Base-by-base conservation (phyloP, 139 green algal species). In the Coelastrella sp. region DNA sequence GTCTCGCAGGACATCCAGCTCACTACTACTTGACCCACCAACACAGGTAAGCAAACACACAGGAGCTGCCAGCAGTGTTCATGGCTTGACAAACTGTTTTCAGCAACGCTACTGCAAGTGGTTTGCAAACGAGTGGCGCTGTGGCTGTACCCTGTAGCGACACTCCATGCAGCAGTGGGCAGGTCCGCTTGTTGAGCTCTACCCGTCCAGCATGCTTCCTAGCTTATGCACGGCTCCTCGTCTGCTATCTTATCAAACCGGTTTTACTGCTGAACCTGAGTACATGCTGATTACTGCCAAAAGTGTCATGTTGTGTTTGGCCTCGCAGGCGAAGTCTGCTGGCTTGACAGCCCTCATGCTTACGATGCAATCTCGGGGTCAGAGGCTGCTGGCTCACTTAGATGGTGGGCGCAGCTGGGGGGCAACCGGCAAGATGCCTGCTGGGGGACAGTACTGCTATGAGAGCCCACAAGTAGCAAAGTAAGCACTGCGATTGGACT, bases 391-490 rank as follows among this genome's bases (percentile, higher is more conserved):
- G 74, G 87, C 75, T 0, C 87, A 91, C 56, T 73, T 89, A 54
- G 74, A 79, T 23, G 47, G 20, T n/a, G 87, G 54, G 17, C 87
- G 78, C 77, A 83, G 73, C 7, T 97, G 94, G 95, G 91, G 92
- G 19, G 7, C 75, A 57, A 54, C 92, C 5, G 95, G 94, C 10
- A 84, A 73, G 64, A 88, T 96, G 82, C 95, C 93, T 19, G 73
- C 58, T 17, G 88, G 93, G 0, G 90, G 93, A 66, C 94, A 97
- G 92, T 92, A 94, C 87, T 91, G 89, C 82, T 96, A 93, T 82
- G 95, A 97, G 90, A 90, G 88, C 79, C 91, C 96, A 76, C 95
- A 97, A 90, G 91, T 97, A 20, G 93, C 95, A 14, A 84, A 91
- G 20, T 97, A 96, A 89, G 68, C 10, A 13, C 8, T 71, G 61